Evolutionary conservation across 2,329 filamentous ascomycete genomes (phyloP), one percentile per base, ranked within the genome.

Genomic region (Nannizzia gypsea): DNA sequence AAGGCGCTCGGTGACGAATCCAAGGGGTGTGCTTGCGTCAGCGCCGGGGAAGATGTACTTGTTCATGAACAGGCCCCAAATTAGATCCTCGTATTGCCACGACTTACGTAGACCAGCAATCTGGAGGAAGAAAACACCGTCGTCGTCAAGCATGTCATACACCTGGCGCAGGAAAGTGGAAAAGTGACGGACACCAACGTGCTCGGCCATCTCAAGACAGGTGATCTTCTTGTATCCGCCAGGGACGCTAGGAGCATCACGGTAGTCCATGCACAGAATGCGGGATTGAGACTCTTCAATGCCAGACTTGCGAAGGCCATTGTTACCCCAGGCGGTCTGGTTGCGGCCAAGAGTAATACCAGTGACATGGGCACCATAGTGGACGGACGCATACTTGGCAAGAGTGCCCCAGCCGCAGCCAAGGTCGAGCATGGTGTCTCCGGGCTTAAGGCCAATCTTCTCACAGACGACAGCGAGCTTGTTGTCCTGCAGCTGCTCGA

Each of bases 31-130:
- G 48, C 89, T 95, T 58, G 93, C 93, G 72, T 97, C 93, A 57
- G 93, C 93, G 72, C 93, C 93, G 36, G 91, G 93, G 83, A 97
- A 97, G 74, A 97, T 82, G 76, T 97, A 96, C 80, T 96, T 96
- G 86, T 97, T 97, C 90, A 97, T 95, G 83, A 96, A 97, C 54
- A 97, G 82, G 73, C 93, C 93, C 93, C 93, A 97, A 74, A 92
- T 88, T 57, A 96, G 83, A 77, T 97, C 92, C 80, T 97, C 91
- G 71, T 96, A 97, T 76, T 97, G 93, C 93, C 93, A 97, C 64
- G 82, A 80, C 80, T 95, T 95, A 68, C 93, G 87, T 63, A 99
- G 83, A 77, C 93, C 93, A 68, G 92, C 90, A 68, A 95, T 90
- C 76, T 97, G 93, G 63, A 97, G 81, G 83, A 93, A 96, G 80